Evolutionary conservation across 2,329 filamentous ascomycete species (phyloP).

Genomic region (Fusarium xylarioides): DNA sequence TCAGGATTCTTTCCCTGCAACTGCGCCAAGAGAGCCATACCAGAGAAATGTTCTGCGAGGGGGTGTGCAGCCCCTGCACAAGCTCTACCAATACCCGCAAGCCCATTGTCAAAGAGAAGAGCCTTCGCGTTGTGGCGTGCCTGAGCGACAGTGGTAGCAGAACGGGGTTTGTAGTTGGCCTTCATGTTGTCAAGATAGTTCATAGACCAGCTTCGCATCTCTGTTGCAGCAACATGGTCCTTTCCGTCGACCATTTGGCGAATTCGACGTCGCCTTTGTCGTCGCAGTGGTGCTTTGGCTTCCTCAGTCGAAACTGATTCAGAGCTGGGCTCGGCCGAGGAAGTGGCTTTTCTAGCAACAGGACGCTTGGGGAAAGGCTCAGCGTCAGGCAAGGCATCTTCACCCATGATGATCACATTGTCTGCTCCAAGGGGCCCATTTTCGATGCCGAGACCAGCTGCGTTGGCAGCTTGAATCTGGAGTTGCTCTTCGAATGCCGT

Average conservation of each 20-base stretch:
- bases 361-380: conserved; percentile 46
- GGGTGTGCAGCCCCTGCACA: conserved; percentile 50
- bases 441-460: conserved; percentile 10
- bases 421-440: conserved; percentile 41
- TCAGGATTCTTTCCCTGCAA: conserved; percentile 41
- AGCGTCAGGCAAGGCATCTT: conserved; percentile 51
- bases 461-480: conserved; percentile 11
- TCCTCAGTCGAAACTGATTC: conserved; percentile 35
- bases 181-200: conserved; percentile 66
- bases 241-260: conserved; percentile 45
- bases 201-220: conserved; percentile 53
- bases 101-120: conserved; percentile 47
- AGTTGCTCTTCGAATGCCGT: conserved; percentile 19
- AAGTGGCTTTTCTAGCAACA: conserved; percentile 16
- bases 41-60: conserved; percentile 56
- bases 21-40: conserved; percentile 51
- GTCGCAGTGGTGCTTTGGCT: conserved; percentile 31
- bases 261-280: conserved; percentile 40
- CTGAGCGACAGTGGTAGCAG: conserved; percentile 44
- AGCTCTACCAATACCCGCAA: conserved; percentile 42
- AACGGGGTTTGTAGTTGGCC: conserved; percentile 40
- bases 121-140: conserved; percentile 51
- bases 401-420: conserved; percentile 50
- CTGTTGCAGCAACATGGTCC: conserved; percentile 49
- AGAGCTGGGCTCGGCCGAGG: conserved; percentile 32